These are phyloP conservation scores for Wickerhamomyces pijperi DNA, from an alignment of 805 yeast species.

Conservation along the genomic window DNA sequence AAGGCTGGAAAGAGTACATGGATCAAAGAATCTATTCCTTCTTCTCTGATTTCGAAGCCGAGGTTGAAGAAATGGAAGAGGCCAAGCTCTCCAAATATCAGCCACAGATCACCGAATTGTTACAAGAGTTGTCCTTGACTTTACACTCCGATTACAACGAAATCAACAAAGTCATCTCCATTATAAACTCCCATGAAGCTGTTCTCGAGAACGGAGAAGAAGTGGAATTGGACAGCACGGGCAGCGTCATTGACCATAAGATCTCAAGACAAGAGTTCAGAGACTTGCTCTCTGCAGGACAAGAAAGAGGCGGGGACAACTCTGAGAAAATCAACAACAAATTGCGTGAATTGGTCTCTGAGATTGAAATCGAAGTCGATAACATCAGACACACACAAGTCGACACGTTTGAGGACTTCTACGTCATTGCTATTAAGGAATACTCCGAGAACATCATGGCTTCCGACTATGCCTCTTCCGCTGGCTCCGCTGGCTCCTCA, in stretches of 20 bases:
- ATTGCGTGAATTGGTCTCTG: constrained; percentile 19
- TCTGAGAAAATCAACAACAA: constrained; percentile 23
- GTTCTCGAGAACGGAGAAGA: constrained; percentile 22
- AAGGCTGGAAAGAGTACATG: constrained; percentile 25
- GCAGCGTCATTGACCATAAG: constrained; percentile 24
- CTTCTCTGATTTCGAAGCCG: constrained; percentile 25
- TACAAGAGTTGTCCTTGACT: constrained; percentile 22
- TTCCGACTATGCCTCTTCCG: constrained; percentile 12
- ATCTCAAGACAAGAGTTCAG: constrained; percentile 38
- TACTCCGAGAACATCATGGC: constrained; percentile 49
- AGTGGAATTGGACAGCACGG: constrained; percentile 23
- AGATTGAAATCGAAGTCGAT: constrained; percentile 23
- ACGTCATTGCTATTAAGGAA: constrained; percentile 54
- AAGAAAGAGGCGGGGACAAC: constrained; percentile 18
- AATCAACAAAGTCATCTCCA: constrained; percentile 23
- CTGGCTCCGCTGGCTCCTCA: constrained; percentile 21
- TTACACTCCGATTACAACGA: constrained; percentile 18
- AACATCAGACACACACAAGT: constrained; percentile 33
- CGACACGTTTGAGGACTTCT: constrained; percentile 65
- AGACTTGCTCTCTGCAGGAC: constrained; percentile 25
- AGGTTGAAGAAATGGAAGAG: constrained; percentile 22
- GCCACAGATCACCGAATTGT: constrained; percentile 21
- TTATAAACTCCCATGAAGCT: constrained; percentile 26
- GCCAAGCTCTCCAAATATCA: constrained; percentile 18
- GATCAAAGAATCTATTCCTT: constrained; percentile 28